Evolutionary conservation across 441 rosid species (phyloP).

Genomic region (Macaranga tanarius): DNA sequence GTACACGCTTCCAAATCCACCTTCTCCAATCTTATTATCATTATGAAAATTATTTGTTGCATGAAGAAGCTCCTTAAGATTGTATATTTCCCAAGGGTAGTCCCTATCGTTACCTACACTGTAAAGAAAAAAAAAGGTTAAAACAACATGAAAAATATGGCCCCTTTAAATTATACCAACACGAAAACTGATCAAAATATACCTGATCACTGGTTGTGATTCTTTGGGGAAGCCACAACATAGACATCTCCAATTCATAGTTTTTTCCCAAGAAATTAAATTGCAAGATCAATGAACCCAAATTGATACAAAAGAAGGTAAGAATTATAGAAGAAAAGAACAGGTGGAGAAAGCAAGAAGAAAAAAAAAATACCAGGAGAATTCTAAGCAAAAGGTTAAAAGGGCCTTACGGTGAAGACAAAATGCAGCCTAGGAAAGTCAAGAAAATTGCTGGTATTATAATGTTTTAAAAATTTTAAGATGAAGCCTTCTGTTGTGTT

Average conservation of each 20-base stretch:
- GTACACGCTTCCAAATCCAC: conserved; percentile 86
- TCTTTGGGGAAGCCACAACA: conserved; percentile 28
- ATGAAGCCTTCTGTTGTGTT: too few relatives aligned
- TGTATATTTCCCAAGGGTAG: conserved; percentile 71
- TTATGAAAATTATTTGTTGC: conserved; percentile 88
- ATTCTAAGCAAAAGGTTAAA: conserved; percentile 15
- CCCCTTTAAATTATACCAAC: too few relatives aligned
- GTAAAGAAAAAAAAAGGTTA: background rate
- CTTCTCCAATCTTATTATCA: conserved; percentile 97
- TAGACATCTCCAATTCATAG: conserved; percentile 32
- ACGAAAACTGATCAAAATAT: background rate
- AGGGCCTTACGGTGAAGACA: conserved; percentile 27
- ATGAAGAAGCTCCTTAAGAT: conserved; percentile 73
- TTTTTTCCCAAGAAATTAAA: background rate
- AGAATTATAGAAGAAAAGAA: background rate
- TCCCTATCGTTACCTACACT: conserved; percentile 33
- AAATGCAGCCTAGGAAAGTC: conserved; percentile 29
- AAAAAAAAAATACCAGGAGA: conserved; percentile 15
- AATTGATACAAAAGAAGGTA: background rate
- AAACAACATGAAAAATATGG: background rate
- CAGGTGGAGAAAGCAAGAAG: conserved; percentile 16
- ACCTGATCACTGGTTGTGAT: conserved; percentile 27
- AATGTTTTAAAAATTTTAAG: too few relatives aligned
- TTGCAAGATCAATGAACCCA: background rate
- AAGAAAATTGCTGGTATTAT: too few relatives aligned